These are phyloP conservation scores for Corinectria fuckeliana DNA, from an alignment of 2,329 filamentous ascomycete species.

Conservation along the genomic window DNA sequence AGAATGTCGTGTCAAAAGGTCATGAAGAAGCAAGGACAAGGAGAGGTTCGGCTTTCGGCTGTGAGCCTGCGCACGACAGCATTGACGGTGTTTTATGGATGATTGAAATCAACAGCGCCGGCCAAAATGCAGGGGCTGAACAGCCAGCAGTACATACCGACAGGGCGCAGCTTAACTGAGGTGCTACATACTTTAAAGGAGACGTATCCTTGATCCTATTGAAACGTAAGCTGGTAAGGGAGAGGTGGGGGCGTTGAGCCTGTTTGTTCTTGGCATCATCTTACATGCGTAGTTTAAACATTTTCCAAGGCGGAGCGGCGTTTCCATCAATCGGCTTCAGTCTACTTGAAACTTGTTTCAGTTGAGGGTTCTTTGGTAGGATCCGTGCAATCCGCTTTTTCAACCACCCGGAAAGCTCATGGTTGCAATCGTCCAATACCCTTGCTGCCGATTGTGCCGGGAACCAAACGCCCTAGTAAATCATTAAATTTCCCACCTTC, in stretches of 20 bases:
- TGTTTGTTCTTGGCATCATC: neutral
- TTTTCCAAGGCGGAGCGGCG: neutral
- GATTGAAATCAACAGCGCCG: neutral
- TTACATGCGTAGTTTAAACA: neutral
- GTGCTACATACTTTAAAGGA: too few species aligned
- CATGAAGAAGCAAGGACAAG: neutral
- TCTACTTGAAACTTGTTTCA: slow-evolving; percentile 11
- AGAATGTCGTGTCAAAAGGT: neutral
- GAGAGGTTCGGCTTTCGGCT: neutral
- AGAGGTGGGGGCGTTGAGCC: neutral
- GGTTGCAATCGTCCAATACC: too few species aligned
- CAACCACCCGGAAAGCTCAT: too few species aligned
- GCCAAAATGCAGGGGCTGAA: neutral
- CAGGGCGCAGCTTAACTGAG: neutral
- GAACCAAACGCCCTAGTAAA: too few species aligned
- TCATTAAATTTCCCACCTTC: too few species aligned
- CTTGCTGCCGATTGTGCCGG: too few species aligned
- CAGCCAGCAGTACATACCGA: slow-evolving; percentile 1
- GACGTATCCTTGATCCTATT: neutral
- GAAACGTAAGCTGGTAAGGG: slow-evolving; percentile 1
- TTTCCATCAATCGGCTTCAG: neutral
- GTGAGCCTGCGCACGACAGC: neutral
- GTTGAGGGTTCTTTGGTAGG: neutral
- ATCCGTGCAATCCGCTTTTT: too few species aligned
- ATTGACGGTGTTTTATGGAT: neutral